These are phyloP conservation scores for Jamesozyma piceae DNA, from an alignment of 805 yeast species.

Conservation along the genomic window DNA sequence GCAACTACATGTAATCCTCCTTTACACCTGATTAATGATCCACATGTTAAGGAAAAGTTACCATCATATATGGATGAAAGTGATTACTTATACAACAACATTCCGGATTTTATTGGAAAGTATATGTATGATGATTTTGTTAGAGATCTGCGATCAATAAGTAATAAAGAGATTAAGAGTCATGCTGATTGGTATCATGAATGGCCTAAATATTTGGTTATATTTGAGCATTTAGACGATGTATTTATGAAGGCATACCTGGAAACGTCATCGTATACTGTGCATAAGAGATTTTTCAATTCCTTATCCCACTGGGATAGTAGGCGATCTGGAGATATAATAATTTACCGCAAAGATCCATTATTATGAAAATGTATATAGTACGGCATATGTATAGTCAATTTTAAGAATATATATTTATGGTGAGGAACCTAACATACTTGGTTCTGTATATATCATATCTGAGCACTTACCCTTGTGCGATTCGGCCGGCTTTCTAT, in stretches of 20 bases:
- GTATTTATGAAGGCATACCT: slow-evolving; percentile 36
- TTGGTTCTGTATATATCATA: too few species aligned
- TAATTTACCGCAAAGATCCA: slow-evolving; percentile 38
- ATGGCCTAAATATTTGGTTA: slow-evolving; percentile 69
- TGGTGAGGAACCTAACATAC: too few species aligned
- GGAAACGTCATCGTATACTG: slow-evolving; percentile 35
- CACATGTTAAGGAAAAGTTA: slow-evolving; percentile 29
- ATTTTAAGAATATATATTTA: too few species aligned
- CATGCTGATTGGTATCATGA: slow-evolving; percentile 27
- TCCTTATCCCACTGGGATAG: slow-evolving; percentile 78
- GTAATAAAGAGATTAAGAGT: slow-evolving; percentile 8
- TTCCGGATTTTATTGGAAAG: slow-evolving; percentile 42
- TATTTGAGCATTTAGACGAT: slow-evolving; percentile 55
- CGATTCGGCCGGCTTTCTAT: too few species aligned
- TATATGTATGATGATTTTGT: slow-evolving; percentile 37
- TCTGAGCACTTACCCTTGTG: too few species aligned
- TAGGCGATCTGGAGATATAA: slow-evolving; percentile 68
- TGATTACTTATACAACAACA: slow-evolving; percentile 68
- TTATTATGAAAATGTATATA: neutral
- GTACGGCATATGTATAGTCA: neutral
- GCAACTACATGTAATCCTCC: slow-evolving; percentile 92
- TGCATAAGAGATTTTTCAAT: slow-evolving; percentile 57
- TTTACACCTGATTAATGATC: slow-evolving; percentile 29
- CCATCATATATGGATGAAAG: slow-evolving; percentile 70
- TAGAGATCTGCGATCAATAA: neutral